These are phyloP conservation scores for Umbellularia californica DNA, from an alignment of 164 flowering plant species.

Conservation along the genomic window DNA sequence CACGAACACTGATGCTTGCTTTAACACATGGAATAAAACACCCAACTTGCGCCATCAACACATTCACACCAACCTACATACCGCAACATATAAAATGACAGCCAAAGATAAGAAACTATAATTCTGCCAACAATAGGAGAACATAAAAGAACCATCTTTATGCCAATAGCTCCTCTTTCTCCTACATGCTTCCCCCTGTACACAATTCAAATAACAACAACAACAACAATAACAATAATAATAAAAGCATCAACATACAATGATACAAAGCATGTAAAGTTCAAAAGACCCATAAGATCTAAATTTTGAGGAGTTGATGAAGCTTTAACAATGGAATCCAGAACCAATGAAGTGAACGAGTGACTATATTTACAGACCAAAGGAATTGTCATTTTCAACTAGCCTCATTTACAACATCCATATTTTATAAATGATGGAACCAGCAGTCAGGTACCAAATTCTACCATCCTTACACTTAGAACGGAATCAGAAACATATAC, in stretches of 20 bases:
- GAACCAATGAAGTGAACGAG: too few species aligned
- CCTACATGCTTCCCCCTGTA: too few species aligned
- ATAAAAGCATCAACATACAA: not conserved
- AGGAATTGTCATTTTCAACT: not conserved
- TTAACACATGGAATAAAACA: conserved; percentile 89
- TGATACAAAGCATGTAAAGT: not conserved
- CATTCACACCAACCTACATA: conserved; percentile 80
- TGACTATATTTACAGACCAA: too few species aligned
- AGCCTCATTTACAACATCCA: not conserved
- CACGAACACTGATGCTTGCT: conserved; percentile 87
- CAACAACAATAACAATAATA: too few species aligned
- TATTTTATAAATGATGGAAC: not conserved
- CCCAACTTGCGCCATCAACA: conserved; percentile 98
- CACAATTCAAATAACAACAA: too few species aligned
- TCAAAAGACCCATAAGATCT: too few species aligned
- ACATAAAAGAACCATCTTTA: not conserved
- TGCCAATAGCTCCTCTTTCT: too few species aligned
- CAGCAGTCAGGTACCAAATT: not conserved
- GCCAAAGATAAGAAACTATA: not conserved
- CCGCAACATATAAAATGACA: conserved; percentile 13
- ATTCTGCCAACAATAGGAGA: not conserved
- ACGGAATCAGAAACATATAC: not conserved
- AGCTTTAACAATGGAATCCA: too few species aligned
- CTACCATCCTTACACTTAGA: not conserved
- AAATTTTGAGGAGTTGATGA: too few species aligned